Percentiles rank a stretch among this genome's conserved stretches.
Evolutionary conservation across 805 yeast species (phyloP).

Genomic region (Barnettozyma pratensis): DNA sequence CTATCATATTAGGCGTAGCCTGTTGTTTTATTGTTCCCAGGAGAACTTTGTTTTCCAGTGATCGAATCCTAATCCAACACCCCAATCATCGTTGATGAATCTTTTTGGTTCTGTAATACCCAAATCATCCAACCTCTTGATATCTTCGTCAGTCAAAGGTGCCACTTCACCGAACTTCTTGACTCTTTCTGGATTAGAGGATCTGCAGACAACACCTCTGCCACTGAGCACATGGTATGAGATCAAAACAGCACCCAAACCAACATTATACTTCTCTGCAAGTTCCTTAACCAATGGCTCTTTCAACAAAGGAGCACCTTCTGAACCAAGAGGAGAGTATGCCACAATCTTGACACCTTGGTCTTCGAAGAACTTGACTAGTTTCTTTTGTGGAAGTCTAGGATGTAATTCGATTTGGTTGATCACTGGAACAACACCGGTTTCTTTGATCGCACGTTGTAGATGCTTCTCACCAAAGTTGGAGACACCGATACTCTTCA

Average conservation of each 20-base stretch:
- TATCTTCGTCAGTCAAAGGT: conserved; percentile 37
- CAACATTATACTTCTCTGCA: conserved; percentile 50
- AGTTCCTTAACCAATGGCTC: conserved; percentile 44
- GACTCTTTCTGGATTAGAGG: conserved; percentile 63
- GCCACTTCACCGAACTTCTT: conserved; percentile 32
- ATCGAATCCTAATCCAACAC: conserved; percentile 16
- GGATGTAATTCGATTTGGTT: conserved; percentile 74
- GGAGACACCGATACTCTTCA: conserved; percentile 54
- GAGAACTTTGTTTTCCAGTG: conserved; percentile 15
- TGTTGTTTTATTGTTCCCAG: conserved; percentile 10
- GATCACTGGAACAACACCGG: conserved; percentile 45
- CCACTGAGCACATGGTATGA: conserved; percentile 65
- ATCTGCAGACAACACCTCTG: conserved; percentile 61
- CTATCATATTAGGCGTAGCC: no score
- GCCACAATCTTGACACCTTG: conserved; percentile 52
- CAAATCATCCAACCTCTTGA: conserved; percentile 30
- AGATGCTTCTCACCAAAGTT: conserved; percentile 40
- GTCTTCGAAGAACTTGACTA: conserved; percentile 46
- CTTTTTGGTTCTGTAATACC: conserved; percentile 30
- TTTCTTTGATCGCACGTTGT: conserved; percentile 36
- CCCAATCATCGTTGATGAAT: conserved; percentile 26
- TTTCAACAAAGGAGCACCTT: conserved; percentile 59
- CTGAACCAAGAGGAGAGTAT: conserved; percentile 60
- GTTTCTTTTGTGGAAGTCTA: conserved; percentile 55
- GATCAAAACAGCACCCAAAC: conserved; percentile 51